These are phyloP conservation scores for Paramecium tetraurelia DNA, from an alignment of 73 alveolate species.

Conservation along the genomic window DNA sequence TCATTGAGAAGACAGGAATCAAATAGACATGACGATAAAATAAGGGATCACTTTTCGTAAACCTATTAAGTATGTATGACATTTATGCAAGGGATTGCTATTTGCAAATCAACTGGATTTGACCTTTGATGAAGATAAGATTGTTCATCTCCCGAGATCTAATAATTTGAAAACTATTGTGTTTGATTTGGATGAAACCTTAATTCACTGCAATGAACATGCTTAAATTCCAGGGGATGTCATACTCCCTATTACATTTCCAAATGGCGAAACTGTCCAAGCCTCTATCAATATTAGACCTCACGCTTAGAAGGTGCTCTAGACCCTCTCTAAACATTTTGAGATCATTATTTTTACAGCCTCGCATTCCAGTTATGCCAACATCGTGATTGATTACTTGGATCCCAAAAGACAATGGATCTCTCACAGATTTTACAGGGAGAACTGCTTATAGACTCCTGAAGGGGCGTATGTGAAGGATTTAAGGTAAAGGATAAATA, in stretches of 20 bases:
- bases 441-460: slow-evolving; percentile 83
- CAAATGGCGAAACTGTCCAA: slow-evolving; percentile 61
- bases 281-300: slow-evolving; percentile 95
- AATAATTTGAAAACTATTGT: slow-evolving; percentile 45
- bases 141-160: slow-evolving; percentile 35
- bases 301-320: slow-evolving; percentile 79
- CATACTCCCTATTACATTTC: slow-evolving; percentile 56
- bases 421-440: slow-evolving; percentile 85
- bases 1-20: background rate
- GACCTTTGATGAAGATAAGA: slow-evolving; percentile 46
- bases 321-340: slow-evolving; percentile 75
- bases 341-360: slow-evolving; percentile 93
- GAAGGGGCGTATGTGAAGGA: slow-evolving; percentile 93
- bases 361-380: slow-evolving; percentile 92
- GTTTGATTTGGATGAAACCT: slow-evolving; percentile 62
- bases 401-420: slow-evolving; percentile 89
- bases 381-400: slow-evolving; percentile 88
- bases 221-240: slow-evolving; percentile 43
- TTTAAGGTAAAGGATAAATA: slow-evolving; percentile 50
- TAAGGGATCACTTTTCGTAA: slow-evolving; percentile 45
- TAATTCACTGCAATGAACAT: slow-evolving; percentile 59
- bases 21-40: background rate
- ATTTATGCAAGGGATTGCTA: background rate
- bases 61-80: background rate
- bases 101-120: slow-evolving; percentile 6